These are phyloP conservation scores for Lasiosphaeria miniovina DNA, from an alignment of 495 filamentous ascomycete species.

Conservation along the genomic window DNA sequence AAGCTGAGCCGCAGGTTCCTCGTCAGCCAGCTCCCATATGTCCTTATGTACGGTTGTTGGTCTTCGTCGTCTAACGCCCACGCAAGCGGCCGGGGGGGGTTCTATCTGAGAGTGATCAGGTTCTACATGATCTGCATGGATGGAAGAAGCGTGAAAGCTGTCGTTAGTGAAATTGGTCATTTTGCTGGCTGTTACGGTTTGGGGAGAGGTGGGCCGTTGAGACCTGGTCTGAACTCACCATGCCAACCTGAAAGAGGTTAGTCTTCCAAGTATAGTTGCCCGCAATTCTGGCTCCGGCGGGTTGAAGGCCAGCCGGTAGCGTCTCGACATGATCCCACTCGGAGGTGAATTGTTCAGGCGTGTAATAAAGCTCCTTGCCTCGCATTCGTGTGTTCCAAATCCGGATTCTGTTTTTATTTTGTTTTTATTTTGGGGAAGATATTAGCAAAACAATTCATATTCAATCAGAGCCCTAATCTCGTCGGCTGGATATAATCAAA, in stretches of 20 bases:
- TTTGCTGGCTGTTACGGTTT: too few species aligned
- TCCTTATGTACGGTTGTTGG: not conserved
- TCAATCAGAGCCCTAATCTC: not conserved
- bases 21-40: not conserved
- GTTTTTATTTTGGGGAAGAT: not conserved
- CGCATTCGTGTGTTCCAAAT: not conserved
- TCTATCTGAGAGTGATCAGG: not conserved
- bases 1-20: not conserved
- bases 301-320: not conserved
- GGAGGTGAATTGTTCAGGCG: not conserved
- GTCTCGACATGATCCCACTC: not conserved
- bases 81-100: not conserved
- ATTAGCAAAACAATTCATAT: not conserved
- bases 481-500: too few species aligned
- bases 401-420: not conserved
- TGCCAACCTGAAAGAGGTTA: conserved; percentile 2
- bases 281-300: not conserved
- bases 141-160: too few species aligned
- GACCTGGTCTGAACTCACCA: not conserved
- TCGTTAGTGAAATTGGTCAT: too few species aligned
- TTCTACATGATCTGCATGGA: not conserved
- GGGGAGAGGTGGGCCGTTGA: too few species aligned
- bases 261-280: conserved; percentile 2
- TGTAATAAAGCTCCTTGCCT: not conserved
- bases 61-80: not conserved